Base-by-base conservation (phyloP, 352 stramenopile species). In the Phytophthora ohioensis region DNA sequence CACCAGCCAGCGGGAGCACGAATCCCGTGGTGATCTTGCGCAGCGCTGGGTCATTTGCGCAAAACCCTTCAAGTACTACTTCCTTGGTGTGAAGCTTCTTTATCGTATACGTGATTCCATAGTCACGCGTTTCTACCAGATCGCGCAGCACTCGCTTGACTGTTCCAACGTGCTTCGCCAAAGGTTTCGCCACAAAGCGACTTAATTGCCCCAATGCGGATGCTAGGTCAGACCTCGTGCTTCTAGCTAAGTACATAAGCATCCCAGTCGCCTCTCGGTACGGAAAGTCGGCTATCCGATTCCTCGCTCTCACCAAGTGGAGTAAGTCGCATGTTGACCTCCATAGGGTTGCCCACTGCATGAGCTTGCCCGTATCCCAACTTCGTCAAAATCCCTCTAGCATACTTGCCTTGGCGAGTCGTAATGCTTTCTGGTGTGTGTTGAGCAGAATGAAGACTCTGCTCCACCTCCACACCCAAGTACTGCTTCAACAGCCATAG, bases 11-110 rank as follows among this genome's bases (percentile, higher is more conserved):
- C 4, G 55, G 32, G 9, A 63, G 53, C 21, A 53, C 45, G 12
- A 39, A 21, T 39, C 6, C 45, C n/a, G 45, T 56, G 1, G 57
- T 64, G 43, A 41, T 63, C 31, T 63, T 56, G 1, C 57, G 31
- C 11, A 31, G 32, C 3, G 11, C 6, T 0, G 53, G 38, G 8
- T 57, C 51, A 39, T 36, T 59, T 3, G 3, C 43, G 8, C 15
- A 49, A 27, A 30, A 49, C 1, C 17, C 15, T 3, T 49, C n/a
- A 8, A 49, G n/a, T 31, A 49, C 17, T 9, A 48, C 9, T 4
- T 48, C n/a, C n/a, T 48, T 21, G 42, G 42, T 30, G 5, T 13
- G 38, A 12, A 21, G 21, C 21, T 21, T 21, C 21, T 21, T 1
- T 21, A 21, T 21, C 17, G 5, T 12, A 13, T 43, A 43, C 5